These are phyloP conservation scores for Apophysomyces variabilis DNA, from an alignment of 371 early-diverging fungal genomes.

Conservation along the genomic window DNA sequence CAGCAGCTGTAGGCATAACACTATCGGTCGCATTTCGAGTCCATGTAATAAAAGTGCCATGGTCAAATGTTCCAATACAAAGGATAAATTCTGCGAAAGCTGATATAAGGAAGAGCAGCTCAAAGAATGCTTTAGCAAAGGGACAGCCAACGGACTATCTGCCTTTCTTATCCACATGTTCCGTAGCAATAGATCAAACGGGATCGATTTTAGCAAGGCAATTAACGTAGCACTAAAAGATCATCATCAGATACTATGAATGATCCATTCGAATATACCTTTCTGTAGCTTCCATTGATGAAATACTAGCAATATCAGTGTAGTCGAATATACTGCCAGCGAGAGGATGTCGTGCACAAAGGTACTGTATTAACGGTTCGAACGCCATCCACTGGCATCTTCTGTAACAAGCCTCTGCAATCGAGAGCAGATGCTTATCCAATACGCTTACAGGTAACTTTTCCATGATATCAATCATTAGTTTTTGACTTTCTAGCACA, in stretches of 20 bases:
- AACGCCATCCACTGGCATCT: constrained; percentile 26
- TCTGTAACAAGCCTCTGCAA: constrained; percentile 23
- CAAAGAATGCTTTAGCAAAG: constrained; percentile 29
- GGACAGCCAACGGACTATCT: constrained; percentile 21
- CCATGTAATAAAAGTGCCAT: constrained; percentile 10
- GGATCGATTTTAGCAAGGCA: constrained; percentile 33
- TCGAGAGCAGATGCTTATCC: constrained; percentile 20
- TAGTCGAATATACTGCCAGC: constrained; percentile 50
- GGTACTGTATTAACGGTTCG: constrained; percentile 45
- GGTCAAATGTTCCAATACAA: constrained; percentile 41
- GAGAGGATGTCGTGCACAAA: constrained; percentile 49
- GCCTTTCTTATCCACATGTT: constrained; percentile 29
- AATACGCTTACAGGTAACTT: constrained; percentile 28
- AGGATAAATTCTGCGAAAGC: constrained; percentile 24
- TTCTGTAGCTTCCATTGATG: constrained; percentile 19
- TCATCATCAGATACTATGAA: neutral
- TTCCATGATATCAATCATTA: constrained; percentile 22
- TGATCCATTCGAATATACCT: constrained; percentile 21
- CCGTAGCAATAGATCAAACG: constrained; percentile 42
- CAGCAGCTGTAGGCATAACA: constrained; percentile 34
- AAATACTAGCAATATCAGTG: constrained; percentile 20
- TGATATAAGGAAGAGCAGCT: constrained; percentile 28
- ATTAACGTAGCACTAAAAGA: constrained; percentile 20
- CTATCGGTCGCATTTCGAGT: neutral
- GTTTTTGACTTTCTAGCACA: constrained; percentile 13